Percentiles rank a stretch among this genome's conserved stretches.
Evolutionary conservation across 129 eudicot species (phyloP).

Genomic region (Centella asiatica): DNA sequence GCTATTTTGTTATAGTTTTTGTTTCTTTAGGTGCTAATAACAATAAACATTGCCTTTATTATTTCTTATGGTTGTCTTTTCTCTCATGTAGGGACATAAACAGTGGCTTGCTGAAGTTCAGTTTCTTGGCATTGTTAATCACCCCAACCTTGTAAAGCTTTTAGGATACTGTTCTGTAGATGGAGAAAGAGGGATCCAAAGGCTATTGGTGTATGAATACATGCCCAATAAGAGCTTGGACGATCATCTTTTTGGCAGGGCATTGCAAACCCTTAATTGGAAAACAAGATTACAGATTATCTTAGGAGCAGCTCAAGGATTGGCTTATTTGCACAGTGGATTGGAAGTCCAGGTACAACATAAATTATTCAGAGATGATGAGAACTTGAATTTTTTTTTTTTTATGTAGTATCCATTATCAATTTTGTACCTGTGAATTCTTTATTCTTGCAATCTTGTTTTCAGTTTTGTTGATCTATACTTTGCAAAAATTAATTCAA

Average conservation of each 20-base stretch:
- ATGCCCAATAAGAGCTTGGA: constrained; percentile 55
- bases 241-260: constrained; percentile 39
- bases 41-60: neutral
- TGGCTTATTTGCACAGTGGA: constrained; percentile 48
- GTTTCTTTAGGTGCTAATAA: neutral
- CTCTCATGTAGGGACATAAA: constrained; percentile 44
- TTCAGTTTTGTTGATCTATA: no score
- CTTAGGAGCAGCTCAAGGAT: constrained; percentile 56
- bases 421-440: no score
- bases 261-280: constrained; percentile 35
- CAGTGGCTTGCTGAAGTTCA: constrained; percentile 63
- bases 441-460: no score
- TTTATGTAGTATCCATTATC: no score
- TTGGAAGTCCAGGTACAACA: constrained; percentile 39
- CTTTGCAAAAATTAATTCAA: no score
- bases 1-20: neutral
- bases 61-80: neutral
- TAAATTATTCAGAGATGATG: neutral
- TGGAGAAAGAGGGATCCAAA: constrained; percentile 58
- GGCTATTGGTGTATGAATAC: constrained; percentile 51
- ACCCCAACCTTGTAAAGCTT: constrained; percentile 59
- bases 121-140: constrained; percentile 46
- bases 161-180: constrained; percentile 51
- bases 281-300: constrained; percentile 40
- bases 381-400: neutral